These are phyloP conservation scores for Letharia lupina DNA, from an alignment of 495 filamentous ascomycete genomes.

Conservation along the genomic window DNA sequence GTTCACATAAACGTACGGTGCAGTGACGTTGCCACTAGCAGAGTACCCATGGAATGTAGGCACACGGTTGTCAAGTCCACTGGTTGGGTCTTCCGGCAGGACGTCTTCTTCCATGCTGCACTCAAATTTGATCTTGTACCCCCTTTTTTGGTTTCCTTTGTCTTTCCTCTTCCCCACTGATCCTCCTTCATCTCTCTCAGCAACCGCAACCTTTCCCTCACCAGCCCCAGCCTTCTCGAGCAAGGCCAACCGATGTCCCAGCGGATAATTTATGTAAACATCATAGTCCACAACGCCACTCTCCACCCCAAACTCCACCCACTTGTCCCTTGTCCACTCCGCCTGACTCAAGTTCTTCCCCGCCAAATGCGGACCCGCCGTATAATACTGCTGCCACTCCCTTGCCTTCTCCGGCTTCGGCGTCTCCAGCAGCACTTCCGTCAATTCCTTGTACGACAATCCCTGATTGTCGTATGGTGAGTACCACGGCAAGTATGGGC, in stretches of 20 bases:
- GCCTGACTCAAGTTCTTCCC: slow-evolving; percentile 85
- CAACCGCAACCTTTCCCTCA: slow-evolving; percentile 19
- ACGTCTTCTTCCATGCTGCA: slow-evolving; percentile 78
- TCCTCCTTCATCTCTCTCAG: slow-evolving; percentile 24
- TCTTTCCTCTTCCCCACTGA: slow-evolving; percentile 9
- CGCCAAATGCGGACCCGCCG: slow-evolving; percentile 75
- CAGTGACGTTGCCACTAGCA: slow-evolving; percentile 83
- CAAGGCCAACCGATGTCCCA: slow-evolving; percentile 68
- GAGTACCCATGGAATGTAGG: slow-evolving; percentile 96
- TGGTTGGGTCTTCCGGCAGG: slow-evolving; percentile 76
- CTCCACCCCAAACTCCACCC: slow-evolving; percentile 76
- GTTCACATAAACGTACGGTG: slow-evolving; percentile 74
- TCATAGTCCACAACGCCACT: slow-evolving; percentile 73
- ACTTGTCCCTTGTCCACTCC: slow-evolving; percentile 76
- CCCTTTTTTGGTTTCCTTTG: slow-evolving; percentile 14
- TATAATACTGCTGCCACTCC: slow-evolving; percentile 90
- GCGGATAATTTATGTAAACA: slow-evolving; percentile 83
- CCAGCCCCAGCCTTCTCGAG: slow-evolving; percentile 39
- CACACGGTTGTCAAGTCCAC: slow-evolving; percentile 59
- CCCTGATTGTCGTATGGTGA: slow-evolving; percentile 43
- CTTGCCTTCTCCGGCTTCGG: slow-evolving; percentile 58
- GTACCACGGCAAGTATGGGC: slow-evolving; percentile 35
- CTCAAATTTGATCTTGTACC: slow-evolving; percentile 63
- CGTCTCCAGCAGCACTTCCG: slow-evolving; percentile 59
- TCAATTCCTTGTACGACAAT: slow-evolving; percentile 57